Evolutionary conservation across 768 basidiomycete genomes (phyloP).

Genomic region (Fomitopsis serialis): DNA sequence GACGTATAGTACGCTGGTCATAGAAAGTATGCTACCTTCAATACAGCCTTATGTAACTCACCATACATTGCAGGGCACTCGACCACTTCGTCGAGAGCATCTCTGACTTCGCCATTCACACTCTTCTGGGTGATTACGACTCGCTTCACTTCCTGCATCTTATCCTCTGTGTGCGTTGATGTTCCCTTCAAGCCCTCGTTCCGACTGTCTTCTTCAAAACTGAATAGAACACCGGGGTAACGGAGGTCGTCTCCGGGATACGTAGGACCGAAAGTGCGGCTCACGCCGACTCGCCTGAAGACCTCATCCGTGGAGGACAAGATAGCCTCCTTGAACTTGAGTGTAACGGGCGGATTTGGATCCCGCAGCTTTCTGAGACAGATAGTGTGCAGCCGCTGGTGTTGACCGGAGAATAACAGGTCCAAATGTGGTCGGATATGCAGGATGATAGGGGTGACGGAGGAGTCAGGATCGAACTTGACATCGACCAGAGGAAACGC

Average conservation of each 20-base stretch:
- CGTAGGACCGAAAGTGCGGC: conserved; percentile 75
- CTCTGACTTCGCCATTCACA: conserved; percentile 45
- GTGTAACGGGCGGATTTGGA: conserved; percentile 57
- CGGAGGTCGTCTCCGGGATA: conserved; percentile 72
- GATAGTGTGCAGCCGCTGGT: conserved; percentile 78
- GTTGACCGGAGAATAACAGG: conserved; percentile 75
- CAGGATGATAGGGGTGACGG: conserved; percentile 70
- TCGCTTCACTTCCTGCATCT: conserved; percentile 71
- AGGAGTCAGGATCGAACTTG: conserved; percentile 73
- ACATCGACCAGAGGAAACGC: conserved; percentile 78
- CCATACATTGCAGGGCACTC: conserved; percentile 67
- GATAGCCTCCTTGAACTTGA: conserved; percentile 61
- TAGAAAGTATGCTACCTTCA: conserved; percentile 43
- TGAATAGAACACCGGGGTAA: conserved; percentile 82
- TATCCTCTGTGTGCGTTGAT: conserved; percentile 46
- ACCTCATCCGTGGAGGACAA: conserved; percentile 59
- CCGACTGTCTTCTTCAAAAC: conserved; percentile 67
- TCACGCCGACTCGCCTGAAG: conserved; percentile 60
- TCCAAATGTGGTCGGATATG: conserved; percentile 80
- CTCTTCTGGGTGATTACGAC: conserved; percentile 71
- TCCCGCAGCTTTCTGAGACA: conserved; percentile 64
- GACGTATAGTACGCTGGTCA: too few relatives aligned
- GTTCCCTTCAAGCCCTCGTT: conserved; percentile 45
- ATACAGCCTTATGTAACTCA: conserved; percentile 61
- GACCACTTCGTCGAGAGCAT: conserved; percentile 69